Evolutionary conservation across 768 basidiomycete species (phyloP).

Genomic region (Leccinum obscurum): DNA sequence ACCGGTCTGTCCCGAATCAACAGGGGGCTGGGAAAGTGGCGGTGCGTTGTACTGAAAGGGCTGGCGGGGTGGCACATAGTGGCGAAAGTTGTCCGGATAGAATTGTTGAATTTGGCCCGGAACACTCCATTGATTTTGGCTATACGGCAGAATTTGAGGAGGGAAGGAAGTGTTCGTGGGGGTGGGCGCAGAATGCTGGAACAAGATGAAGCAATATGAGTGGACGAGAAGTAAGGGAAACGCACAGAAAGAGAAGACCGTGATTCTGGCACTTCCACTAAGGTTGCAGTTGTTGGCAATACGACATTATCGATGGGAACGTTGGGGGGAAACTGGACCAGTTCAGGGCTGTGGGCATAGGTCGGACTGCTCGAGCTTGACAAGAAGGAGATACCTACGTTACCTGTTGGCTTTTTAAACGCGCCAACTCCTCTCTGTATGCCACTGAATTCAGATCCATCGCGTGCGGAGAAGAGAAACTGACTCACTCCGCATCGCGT

Average conservation of each 20-base stretch:
- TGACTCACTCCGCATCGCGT: constrained; percentile 44
- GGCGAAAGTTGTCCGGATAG: not conserved
- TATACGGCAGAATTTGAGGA: constrained; percentile 15
- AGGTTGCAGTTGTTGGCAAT: constrained; percentile 36
- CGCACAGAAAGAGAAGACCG: constrained; percentile 17
- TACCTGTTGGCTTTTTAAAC: constrained; percentile 13
- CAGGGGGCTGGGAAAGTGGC: constrained; percentile 3
- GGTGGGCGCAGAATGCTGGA: constrained; percentile 13
- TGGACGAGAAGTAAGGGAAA: not conserved
- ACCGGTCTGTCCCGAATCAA: constrained; percentile 9
- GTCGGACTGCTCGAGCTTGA: not conserved
- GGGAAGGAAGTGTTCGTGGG: not conserved
- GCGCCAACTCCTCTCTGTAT: constrained; percentile 23
- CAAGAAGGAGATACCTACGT: constrained; percentile 14
- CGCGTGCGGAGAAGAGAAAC: not conserved
- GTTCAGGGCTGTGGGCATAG: constrained; percentile 14
- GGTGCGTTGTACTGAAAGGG: not conserved
- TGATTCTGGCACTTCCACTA: constrained; percentile 33
- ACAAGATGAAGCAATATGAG: constrained; percentile 8
- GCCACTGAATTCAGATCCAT: constrained; percentile 4
- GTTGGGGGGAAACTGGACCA: constrained; percentile 17
- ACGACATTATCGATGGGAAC: constrained; percentile 18
- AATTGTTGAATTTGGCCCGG: constrained; percentile 2
- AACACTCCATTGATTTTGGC: not conserved
- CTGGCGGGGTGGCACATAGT: constrained; percentile 7